Conservation (phyloP, 2,329 filamentous ascomycete species). For the Davidsoniella virescens region DNA sequence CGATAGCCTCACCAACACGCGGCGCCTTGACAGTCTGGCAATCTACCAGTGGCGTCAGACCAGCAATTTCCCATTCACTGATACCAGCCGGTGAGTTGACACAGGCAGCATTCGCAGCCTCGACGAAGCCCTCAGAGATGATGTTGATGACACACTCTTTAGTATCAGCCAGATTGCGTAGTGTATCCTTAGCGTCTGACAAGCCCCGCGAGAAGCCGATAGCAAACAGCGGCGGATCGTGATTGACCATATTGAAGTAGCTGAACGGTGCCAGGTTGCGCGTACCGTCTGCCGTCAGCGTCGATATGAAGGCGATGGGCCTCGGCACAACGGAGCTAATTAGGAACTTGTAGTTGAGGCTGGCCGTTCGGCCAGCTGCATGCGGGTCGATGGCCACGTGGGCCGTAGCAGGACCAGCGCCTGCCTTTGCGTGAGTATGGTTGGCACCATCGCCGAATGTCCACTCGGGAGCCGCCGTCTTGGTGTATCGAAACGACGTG, state of each 20-base stretch:
- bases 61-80: slow-evolving; percentile 66
- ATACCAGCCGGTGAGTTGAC: slow-evolving; percentile 64
- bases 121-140: slow-evolving; percentile 67
- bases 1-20: slow-evolving; percentile 66
- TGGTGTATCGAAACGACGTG: slow-evolving; percentile 36
- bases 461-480: slow-evolving; percentile 52
- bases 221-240: slow-evolving; percentile 75
- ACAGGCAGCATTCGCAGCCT: slow-evolving; percentile 70
- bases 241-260: slow-evolving; percentile 69
- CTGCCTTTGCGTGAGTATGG: slow-evolving; percentile 20
- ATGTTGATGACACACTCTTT: slow-evolving; percentile 76
- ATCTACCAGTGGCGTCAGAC: slow-evolving; percentile 51
- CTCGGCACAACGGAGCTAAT: slow-evolving; percentile 72
- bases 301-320: slow-evolving; percentile 54
- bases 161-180: slow-evolving; percentile 55
- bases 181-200: slow-evolving; percentile 55
- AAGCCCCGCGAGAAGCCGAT: slow-evolving; percentile 33
- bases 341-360: slow-evolving; percentile 80
- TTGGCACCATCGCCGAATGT: slow-evolving; percentile 50
- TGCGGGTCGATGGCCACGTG: slow-evolving; percentile 75
- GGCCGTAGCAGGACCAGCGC: slow-evolving; percentile 21
- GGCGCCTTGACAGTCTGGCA: slow-evolving; percentile 51
- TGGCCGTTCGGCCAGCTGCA: slow-evolving; percentile 46
- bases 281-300: slow-evolving; percentile 46
- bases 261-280: slow-evolving; percentile 74